Conservation (phyloP, 805 yeast genomes). For the Nematodospora valgi region DNA sequence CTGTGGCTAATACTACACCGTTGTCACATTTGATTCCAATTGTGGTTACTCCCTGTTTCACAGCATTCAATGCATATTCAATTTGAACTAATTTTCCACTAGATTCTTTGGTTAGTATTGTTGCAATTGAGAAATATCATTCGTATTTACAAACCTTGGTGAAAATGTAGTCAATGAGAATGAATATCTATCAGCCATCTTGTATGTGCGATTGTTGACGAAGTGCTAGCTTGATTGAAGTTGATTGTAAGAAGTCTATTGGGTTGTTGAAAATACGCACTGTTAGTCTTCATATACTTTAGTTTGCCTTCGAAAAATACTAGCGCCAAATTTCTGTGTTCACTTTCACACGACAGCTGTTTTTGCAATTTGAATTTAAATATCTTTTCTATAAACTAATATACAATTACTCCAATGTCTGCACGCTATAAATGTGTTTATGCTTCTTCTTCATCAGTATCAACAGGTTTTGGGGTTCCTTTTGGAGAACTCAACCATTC, state of each 20-base stretch:
- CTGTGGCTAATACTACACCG: conserved; percentile 96
- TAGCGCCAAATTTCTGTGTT: too few species aligned
- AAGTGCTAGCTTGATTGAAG: too few species aligned
- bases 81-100: conserved; percentile 97
- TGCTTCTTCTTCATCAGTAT: conserved; percentile 88
- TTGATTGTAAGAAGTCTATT: too few species aligned
- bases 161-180: conserved; percentile 96
- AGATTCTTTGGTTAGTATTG: conserved; percentile 9
- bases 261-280: too few species aligned
- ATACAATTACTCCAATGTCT: too few species aligned
- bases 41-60: conserved; percentile 96
- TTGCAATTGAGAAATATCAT: conserved; percentile 2
- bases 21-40: conserved; percentile 91
- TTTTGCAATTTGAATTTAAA: too few species aligned
- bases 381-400: too few species aligned
- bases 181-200: conserved; percentile 97
- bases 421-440: too few species aligned
- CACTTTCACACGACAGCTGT: too few species aligned
- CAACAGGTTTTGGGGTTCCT: conserved; percentile 94
- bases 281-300: too few species aligned
- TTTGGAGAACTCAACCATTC: conserved; percentile 96
- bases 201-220: too few species aligned
- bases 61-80: conserved; percentile 96
- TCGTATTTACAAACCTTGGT: conserved; percentile 66
- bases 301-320: too few species aligned